These are phyloP conservation scores for Chlorella sp. DNA, from an alignment of 139 green algal genomes.

Conservation along the genomic window DNA sequence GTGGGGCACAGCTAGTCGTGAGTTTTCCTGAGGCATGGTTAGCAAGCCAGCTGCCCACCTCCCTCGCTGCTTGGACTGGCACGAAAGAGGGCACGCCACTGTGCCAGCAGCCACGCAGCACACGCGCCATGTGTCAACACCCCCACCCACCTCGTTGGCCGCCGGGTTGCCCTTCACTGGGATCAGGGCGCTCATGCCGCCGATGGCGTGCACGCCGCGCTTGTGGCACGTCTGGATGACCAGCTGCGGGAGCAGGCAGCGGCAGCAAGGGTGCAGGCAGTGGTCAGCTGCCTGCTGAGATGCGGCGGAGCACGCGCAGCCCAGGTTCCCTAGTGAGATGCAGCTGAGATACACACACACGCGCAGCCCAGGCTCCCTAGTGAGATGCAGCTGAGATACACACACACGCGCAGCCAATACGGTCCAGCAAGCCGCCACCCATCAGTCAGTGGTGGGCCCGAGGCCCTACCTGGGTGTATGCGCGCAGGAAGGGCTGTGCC, in stretches of 20 bases:
- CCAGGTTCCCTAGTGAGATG: too few relatives aligned
- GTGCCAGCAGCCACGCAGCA: background rate
- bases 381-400: too few relatives aligned
- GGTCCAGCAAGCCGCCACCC: too few relatives aligned
- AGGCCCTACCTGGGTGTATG: constrained; percentile 66
- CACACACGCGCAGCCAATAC: too few relatives aligned
- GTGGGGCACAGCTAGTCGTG: background rate
- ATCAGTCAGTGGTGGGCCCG: too few relatives aligned
- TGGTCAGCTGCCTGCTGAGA: too few relatives aligned
- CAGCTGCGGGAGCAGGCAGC: constrained; percentile 52
- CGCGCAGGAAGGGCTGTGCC: constrained; percentile 84
- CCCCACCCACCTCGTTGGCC: constrained; percentile 60
- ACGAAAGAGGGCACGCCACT: background rate
- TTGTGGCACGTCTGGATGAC: constrained; percentile 91
- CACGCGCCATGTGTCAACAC: too few relatives aligned
- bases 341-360: too few relatives aligned
- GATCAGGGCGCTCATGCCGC: constrained; percentile 90
- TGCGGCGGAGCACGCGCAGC: too few relatives aligned
- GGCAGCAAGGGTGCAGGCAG: too few relatives aligned
- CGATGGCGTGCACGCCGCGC: constrained; percentile 88
- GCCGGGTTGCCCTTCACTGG: constrained; percentile 83
- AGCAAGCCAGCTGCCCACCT: background rate
- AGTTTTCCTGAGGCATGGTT: background rate
- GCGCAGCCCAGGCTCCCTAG: too few relatives aligned
- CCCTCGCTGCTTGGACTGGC: background rate